phyloP scores from a whole-genome alignment of 495 filamentous ascomycete species.

The Talaromyces liani region DNA sequence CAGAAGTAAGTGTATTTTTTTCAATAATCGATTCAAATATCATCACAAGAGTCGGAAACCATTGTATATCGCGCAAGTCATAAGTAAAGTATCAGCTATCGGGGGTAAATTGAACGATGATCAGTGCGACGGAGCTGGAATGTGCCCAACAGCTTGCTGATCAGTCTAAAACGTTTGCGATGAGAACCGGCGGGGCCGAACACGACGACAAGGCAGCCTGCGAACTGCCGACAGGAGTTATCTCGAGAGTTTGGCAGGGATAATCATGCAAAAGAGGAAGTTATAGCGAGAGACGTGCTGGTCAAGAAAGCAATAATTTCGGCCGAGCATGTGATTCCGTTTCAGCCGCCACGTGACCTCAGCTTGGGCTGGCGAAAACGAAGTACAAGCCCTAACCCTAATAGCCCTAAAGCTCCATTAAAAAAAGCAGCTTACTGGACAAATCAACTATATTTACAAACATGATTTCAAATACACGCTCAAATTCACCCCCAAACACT shows the following conservation, averaged over 20 bases:
- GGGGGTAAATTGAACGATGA: background rate
- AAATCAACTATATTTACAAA: background rate
- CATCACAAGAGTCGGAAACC: background rate
- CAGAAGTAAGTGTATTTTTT: background rate
- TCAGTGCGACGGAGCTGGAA: background rate
- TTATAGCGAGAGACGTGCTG: slow-evolving; percentile 1
- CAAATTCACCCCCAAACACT: background rate
- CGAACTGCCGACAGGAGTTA: background rate
- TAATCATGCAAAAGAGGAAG: slow-evolving; percentile 3
- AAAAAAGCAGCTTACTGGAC: background rate
- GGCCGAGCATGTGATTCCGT: slow-evolving; percentile 1
- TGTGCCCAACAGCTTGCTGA: background rate
- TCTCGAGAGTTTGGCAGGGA: background rate
- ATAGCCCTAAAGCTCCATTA: background rate
- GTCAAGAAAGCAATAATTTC: background rate
- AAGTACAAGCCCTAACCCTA: background rate
- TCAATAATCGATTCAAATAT: background rate
- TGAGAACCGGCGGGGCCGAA: background rate
- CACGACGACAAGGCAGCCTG: background rate
- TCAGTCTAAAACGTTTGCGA: background rate
- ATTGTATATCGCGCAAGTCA: background rate
- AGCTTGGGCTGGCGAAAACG: background rate
- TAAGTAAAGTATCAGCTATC: background rate
- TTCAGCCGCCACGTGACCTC: background rate
- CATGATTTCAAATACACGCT: background rate